Percentiles rank a stretch among this genome's conserved stretches.
Evolutionary conservation across 2,329 filamentous ascomycete species (phyloP).

Genomic region (Calycina herbarum): DNA sequence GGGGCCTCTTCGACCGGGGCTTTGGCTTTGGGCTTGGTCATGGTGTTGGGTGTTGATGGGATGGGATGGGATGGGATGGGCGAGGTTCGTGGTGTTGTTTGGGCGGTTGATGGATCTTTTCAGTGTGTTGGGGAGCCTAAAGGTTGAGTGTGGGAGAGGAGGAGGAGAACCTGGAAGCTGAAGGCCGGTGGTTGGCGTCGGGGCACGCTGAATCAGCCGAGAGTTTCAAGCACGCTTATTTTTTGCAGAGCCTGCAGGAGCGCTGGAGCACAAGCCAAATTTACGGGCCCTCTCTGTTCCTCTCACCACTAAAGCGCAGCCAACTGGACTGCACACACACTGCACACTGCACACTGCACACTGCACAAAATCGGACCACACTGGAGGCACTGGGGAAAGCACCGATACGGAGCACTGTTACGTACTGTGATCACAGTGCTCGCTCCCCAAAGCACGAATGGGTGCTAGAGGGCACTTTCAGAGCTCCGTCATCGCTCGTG

Average conservation of each 20-base stretch:
- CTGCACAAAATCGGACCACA: too few relatives aligned
- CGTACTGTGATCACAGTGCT: too few relatives aligned
- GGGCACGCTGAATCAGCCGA: slow-evolving; percentile 3
- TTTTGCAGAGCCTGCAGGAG: slow-evolving; percentile 1
- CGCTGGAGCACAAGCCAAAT: not conserved
- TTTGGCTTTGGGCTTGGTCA: slow-evolving; percentile 44
- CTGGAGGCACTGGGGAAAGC: too few relatives aligned
- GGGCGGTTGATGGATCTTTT: slow-evolving; percentile 32
- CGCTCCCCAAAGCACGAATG: too few relatives aligned
- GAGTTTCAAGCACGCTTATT: not conserved
- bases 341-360: too few relatives aligned
- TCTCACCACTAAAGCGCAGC: too few relatives aligned
- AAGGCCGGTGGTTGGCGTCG: not conserved
- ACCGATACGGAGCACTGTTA: too few relatives aligned
- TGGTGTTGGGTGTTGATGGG: slow-evolving; percentile 22
- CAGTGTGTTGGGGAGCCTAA: slow-evolving; percentile 20
- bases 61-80: slow-evolving; percentile 21
- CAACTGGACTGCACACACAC: too few relatives aligned
- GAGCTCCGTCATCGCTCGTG: too few relatives aligned
- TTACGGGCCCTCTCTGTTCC: not conserved
- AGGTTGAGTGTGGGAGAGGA: not conserved
- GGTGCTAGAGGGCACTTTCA: too few relatives aligned
- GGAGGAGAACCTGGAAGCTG: slow-evolving; percentile 6
- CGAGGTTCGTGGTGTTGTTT: slow-evolving; percentile 24
- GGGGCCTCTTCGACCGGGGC: slow-evolving; percentile 38